These are phyloP conservation scores for Mycena alexandri DNA, from an alignment of 768 basidiomycete genomes.

Conservation along the genomic window DNA sequence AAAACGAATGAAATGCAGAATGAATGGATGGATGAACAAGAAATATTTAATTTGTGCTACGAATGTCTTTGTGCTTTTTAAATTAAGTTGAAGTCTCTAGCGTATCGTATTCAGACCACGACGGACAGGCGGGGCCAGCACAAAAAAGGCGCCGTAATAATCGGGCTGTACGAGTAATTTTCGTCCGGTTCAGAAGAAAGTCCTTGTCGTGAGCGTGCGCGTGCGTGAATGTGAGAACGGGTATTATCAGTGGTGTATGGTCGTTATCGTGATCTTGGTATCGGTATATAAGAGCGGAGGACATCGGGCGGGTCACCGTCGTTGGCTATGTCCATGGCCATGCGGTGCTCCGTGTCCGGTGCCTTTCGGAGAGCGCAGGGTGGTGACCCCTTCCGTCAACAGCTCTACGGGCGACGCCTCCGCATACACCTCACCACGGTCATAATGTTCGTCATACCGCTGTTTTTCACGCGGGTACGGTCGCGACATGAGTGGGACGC, in stretches of 20 bases:
- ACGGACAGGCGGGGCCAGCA: slow-evolving; percentile 13
- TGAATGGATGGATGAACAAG: slow-evolving; percentile 9
- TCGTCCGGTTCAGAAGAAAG: slow-evolving; percentile 13
- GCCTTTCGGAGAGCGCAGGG: slow-evolving; percentile 33
- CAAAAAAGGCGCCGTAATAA: slow-evolving; percentile 13
- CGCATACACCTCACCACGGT: slow-evolving; percentile 29
- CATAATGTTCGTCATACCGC: slow-evolving; percentile 37
- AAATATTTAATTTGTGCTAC: slow-evolving; percentile 37
- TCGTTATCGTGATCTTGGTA: slow-evolving; percentile 31
- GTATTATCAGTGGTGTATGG: slow-evolving; percentile 30
- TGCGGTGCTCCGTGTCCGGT: slow-evolving; percentile 28
- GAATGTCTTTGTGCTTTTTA: slow-evolving; percentile 36
- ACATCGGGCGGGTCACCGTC: slow-evolving; percentile 15
- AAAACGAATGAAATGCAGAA: neutral
- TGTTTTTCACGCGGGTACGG: slow-evolving; percentile 41
- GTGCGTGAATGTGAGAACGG: slow-evolving; percentile 31
- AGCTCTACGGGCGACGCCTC: slow-evolving; percentile 38
- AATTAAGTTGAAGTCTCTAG: slow-evolving; percentile 37
- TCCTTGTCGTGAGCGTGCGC: slow-evolving; percentile 23
- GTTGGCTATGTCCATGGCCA: slow-evolving; percentile 13
- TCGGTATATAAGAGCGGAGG: slow-evolving; percentile 19
- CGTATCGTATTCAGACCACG: slow-evolving; percentile 28
- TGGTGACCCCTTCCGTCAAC: slow-evolving; percentile 34
- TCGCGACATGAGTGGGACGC: slow-evolving; percentile 44
- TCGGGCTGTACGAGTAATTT: slow-evolving; percentile 36